phyloP scores from a whole-genome alignment of 306 rosid species.

The Ormosia emarginata region DNA sequence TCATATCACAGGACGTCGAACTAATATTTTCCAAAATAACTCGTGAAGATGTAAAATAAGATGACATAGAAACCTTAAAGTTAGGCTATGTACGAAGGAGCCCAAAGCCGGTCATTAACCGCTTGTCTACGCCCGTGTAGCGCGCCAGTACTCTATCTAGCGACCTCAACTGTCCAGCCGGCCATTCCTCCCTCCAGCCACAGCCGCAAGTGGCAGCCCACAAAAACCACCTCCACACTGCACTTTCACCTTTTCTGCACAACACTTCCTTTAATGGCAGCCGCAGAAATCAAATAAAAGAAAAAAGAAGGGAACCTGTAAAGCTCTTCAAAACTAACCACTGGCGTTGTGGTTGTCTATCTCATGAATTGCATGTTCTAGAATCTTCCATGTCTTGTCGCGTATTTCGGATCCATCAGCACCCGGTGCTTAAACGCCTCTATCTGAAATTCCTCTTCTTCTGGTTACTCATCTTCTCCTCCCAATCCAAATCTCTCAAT shows the following conservation, averaged over 20 bases:
- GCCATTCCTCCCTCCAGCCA: too few relatives aligned
- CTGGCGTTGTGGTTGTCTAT: slow-evolving; percentile 95
- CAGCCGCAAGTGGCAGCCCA: too few relatives aligned
- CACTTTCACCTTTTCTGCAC: too few relatives aligned
- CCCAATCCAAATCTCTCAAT: slow-evolving; percentile 17
- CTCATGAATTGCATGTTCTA: slow-evolving; percentile 91
- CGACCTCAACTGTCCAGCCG: too few relatives aligned
- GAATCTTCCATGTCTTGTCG: slow-evolving; percentile 94
- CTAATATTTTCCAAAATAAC: slow-evolving; percentile 26
- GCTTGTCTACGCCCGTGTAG: too few relatives aligned
- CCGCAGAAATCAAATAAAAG: too few relatives aligned
- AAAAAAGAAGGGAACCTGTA: slow-evolving; percentile 55
- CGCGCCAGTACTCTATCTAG: too few relatives aligned
- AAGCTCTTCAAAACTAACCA: slow-evolving; percentile 93
- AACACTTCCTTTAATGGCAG: too few relatives aligned
- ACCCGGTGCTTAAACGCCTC: slow-evolving; percentile 95
- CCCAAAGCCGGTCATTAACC: too few relatives aligned
- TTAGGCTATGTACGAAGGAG: neutral
- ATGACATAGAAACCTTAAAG: neutral
- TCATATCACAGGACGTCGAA: slow-evolving; percentile 26
- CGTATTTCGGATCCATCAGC: slow-evolving; percentile 92
- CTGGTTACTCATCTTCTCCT: slow-evolving; percentile 77
- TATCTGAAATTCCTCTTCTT: slow-evolving; percentile 89
- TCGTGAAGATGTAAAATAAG: slow-evolving; percentile 46
- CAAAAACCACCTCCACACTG: too few relatives aligned